A percentile compares a stretch with the other conserved stretches of the same genome.
phyloP scores from a whole-genome alignment of 1,139 yeast species.

The Candida albicans region DNA sequence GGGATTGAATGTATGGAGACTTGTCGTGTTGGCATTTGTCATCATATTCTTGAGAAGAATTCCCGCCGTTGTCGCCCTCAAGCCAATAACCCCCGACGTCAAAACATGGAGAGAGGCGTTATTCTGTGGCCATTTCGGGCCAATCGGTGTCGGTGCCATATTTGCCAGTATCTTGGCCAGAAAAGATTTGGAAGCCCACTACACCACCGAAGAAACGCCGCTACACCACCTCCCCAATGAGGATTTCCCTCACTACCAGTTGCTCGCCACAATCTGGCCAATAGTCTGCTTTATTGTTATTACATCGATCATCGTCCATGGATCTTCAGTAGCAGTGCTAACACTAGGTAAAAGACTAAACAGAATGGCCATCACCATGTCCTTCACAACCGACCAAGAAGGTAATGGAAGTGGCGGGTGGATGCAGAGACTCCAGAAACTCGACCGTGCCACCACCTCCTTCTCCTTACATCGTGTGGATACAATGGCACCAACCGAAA shows the following conservation, averaged over 20 bases:
- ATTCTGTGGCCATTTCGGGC: constrained; percentile 97
- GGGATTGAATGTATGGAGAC: constrained; percentile 83
- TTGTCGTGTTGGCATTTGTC: constrained; percentile 77
- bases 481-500: constrained; percentile 45
- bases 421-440: constrained; percentile 83
- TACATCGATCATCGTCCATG: constrained; percentile 89
- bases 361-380: constrained; percentile 90
- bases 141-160: constrained; percentile 96
- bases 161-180: constrained; percentile 87
- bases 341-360: constrained; percentile 86
- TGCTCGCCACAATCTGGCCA: constrained; percentile 86
- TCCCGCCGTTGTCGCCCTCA: constrained; percentile 79
- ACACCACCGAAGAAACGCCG: constrained; percentile 61
- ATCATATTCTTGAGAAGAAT: constrained; percentile 80
- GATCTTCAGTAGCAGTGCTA: constrained; percentile 93
- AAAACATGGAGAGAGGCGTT: constrained; percentile 94
- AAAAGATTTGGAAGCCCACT: constrained; percentile 65
- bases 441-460: constrained; percentile 70
- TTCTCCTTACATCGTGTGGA: constrained; percentile 82
- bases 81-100: constrained; percentile 87
- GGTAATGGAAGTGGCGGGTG: constrained; percentile 51
- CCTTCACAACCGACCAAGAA: constrained; percentile 70
- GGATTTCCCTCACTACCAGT: constrained; percentile 61
- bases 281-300: constrained; percentile 80
- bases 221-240: constrained; percentile 52